Percentiles rank a stretch among this genome's conserved stretches.
Conservation (phyloP, 1,139 yeast species). For the Candida sp. region DNA sequence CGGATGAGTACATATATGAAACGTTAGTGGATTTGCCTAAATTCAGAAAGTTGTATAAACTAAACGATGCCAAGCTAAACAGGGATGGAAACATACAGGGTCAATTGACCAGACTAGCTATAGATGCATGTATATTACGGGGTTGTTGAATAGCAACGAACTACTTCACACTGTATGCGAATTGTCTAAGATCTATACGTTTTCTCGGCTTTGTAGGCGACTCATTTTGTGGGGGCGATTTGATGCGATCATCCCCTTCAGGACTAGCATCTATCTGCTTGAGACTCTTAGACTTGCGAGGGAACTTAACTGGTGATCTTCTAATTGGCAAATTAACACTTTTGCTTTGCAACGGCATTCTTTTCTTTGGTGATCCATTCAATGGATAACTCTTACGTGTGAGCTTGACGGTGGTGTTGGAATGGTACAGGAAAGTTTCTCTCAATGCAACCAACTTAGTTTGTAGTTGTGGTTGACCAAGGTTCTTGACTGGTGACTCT, state of each 20-base stretch:
- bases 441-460: conserved; percentile 8
- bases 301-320: conserved; percentile 2
- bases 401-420: not conserved
- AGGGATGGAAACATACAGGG: conserved; percentile 22
- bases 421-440: conserved; percentile 10
- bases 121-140: conserved; percentile 42
- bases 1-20: conserved; percentile 27
- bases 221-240: not conserved
- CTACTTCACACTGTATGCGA: conserved; percentile 13
- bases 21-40: conserved; percentile 29
- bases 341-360: conserved; percentile 6
- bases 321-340: conserved; percentile 1
- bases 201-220: conserved; percentile 3
- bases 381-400: not conserved
- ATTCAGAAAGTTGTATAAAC: conserved; percentile 42
- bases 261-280: conserved; percentile 8
- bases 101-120: conserved; percentile 36
- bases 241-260: conserved; percentile 4
- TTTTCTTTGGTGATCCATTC: not conserved
- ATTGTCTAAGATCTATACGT: conserved; percentile 14
- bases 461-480: not conserved
- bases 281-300: not conserved
- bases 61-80: conserved; percentile 32
- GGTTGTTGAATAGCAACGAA: conserved; percentile 24
- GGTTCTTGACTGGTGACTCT: conserved; percentile 39